These are phyloP conservation scores for Ochetophila trinervis DNA, from an alignment of 306 rosid genomes.

Conservation along the genomic window DNA sequence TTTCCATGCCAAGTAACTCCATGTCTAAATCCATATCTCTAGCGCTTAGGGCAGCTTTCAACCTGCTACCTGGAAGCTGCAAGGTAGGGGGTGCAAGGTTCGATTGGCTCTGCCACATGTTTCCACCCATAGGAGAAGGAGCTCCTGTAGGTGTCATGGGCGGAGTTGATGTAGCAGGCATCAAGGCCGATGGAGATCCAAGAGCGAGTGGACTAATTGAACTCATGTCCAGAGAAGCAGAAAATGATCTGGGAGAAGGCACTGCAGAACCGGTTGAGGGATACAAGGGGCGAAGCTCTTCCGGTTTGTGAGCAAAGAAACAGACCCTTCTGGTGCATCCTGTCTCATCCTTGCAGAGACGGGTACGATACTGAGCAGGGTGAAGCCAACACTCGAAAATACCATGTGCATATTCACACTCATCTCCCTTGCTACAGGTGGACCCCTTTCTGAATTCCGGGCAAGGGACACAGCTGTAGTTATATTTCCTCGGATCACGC, in stretches of 20 bases:
- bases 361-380: constrained; percentile 86
- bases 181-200: constrained; percentile 47
- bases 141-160: constrained; percentile 58
- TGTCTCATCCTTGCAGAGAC: constrained; percentile 83
- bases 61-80: constrained; percentile 61
- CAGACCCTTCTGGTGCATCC: constrained; percentile 74
- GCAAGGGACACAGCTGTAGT: constrained; percentile 83
- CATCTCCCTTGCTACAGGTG: constrained; percentile 65
- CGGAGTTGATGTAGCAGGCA: constrained; percentile 47
- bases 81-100: constrained; percentile 47
- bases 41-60: constrained; percentile 47
- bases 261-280: constrained; percentile 84
- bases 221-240: constrained; percentile 47
- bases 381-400: constrained; percentile 94
- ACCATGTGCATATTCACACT: constrained; percentile 88
- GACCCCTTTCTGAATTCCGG: constrained; percentile 80
- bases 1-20: constrained; percentile 45
- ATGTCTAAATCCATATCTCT: constrained; percentile 53
- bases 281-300: constrained; percentile 86
- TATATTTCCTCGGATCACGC: constrained; percentile 76
- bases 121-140: constrained; percentile 50
- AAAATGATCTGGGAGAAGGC: constrained; percentile 66
- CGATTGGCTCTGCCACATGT: constrained; percentile 54
- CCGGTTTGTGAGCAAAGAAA: constrained; percentile 80
- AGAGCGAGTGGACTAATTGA: constrained; percentile 46